phyloP scores from a whole-genome alignment of 305 asterid genomes.

The Salvia sclarea region DNA sequence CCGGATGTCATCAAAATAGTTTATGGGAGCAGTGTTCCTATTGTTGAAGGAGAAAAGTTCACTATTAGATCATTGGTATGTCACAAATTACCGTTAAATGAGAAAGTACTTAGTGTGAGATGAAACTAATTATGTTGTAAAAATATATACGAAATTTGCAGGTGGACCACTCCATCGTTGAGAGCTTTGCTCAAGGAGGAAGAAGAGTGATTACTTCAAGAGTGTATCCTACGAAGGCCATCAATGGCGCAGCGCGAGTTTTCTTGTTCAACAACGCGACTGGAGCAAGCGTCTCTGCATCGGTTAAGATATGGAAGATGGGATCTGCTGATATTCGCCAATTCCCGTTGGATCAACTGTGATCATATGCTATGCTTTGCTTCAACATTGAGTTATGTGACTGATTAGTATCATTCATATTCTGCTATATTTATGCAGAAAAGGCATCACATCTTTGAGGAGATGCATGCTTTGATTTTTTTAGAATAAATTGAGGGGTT shows the following conservation, averaged over 20 bases:
- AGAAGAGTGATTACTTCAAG: constrained; percentile 78
- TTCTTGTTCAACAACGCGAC: constrained; percentile 92
- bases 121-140: too few species aligned
- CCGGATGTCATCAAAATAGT: constrained; percentile 61
- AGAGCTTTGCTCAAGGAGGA: constrained; percentile 95
- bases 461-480: neutral
- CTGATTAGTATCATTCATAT: neutral
- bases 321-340: constrained; percentile 56
- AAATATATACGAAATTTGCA: neutral
- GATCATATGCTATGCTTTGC: neutral
- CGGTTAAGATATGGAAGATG: constrained; percentile 77
- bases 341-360: constrained; percentile 44
- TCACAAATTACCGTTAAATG: neutral
- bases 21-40: constrained; percentile 76
- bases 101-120: neutral
- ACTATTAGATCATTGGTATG: constrained; percentile 72
- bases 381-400: too few species aligned
- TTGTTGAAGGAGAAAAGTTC: constrained; percentile 64
- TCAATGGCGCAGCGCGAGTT: constrained; percentile 54
- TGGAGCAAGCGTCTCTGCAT: constrained; percentile 55
- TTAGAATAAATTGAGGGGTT: neutral
- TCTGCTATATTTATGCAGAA: neutral
- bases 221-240: constrained; percentile 79
- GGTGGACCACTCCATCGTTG: constrained; percentile 94
- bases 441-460: neutral